Conservation (phyloP, 805 yeast species). For the Candida gorgasii region DNA sequence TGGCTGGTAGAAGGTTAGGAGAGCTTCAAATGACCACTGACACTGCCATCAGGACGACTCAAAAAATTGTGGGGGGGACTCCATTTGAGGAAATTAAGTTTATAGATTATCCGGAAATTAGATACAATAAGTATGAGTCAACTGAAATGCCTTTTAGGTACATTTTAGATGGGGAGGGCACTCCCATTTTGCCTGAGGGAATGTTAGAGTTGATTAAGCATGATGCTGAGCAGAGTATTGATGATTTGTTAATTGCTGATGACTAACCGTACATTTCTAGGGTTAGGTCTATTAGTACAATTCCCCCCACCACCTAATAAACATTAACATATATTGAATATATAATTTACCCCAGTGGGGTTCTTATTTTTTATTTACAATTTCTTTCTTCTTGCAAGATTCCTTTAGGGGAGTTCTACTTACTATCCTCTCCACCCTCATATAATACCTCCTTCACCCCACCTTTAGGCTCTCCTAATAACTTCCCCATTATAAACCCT, state of each 20-base stretch:
- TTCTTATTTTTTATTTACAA: too few relatives aligned
- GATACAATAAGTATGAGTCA: constrained; percentile 83
- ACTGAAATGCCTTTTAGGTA: constrained; percentile 98
- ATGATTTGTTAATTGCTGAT: constrained; percentile 52
- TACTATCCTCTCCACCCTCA: constrained; percentile 14
- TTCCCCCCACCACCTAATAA: too few relatives aligned
- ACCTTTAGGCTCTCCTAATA: constrained; percentile 32
- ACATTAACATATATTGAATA: neutral
- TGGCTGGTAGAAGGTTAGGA: constrained; percentile 85
- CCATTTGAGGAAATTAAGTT: constrained; percentile 74
- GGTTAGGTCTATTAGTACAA: neutral
- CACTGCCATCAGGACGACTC: constrained; percentile 93
- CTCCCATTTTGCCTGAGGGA: constrained; percentile 88
- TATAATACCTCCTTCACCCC: constrained; percentile 29
- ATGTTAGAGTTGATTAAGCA: constrained; percentile 83
- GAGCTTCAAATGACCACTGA: constrained; percentile 95
- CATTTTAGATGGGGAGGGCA: constrained; percentile 58
- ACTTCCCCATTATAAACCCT: constrained; percentile 68
- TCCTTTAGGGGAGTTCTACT: too few relatives aligned
- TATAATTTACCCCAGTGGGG: neutral
- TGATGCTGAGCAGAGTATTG: constrained; percentile 82
- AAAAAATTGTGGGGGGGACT: constrained; percentile 61
- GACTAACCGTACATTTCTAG: too few relatives aligned
- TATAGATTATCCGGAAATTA: constrained; percentile 91
- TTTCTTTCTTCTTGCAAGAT: too few relatives aligned